Conservation (phyloP, 1,284 basidiomycete species). For the Neotropicomus parvogracilis region DNA sequence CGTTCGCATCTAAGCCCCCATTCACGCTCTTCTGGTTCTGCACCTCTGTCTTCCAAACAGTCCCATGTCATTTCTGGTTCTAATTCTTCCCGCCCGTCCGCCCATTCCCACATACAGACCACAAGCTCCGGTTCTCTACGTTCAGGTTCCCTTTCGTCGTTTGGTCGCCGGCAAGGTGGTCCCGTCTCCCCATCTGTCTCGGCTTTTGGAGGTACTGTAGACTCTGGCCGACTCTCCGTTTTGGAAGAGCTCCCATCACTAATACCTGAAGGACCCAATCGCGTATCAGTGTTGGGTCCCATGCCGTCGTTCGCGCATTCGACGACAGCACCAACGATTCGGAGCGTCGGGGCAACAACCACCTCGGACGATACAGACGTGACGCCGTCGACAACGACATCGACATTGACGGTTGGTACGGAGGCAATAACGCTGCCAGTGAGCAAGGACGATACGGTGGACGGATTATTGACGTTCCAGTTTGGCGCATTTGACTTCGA, state of each 20-base stretch:
- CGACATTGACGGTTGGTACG: constrained; percentile 21
- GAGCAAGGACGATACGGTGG: constrained; percentile 13
- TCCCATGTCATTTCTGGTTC: constrained; percentile 38
- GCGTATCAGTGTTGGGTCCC: constrained; percentile 34
- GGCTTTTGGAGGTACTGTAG: constrained; percentile 35
- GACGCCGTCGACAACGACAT: constrained; percentile 21
- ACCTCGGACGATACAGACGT: constrained; percentile 31
- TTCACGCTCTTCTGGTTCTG: constrained; percentile 48
- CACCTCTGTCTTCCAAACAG: constrained; percentile 41
- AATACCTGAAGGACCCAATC: constrained; percentile 22
- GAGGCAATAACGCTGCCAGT: constrained; percentile 7
- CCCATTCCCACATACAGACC: constrained; percentile 30
- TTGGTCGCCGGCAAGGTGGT: constrained; percentile 37
- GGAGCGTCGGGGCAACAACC: constrained; percentile 32
- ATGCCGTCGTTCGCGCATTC: constrained; percentile 34
- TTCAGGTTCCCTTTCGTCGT: constrained; percentile 50
- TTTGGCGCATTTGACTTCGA: constrained; percentile 29
- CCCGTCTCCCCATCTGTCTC: constrained; percentile 37
- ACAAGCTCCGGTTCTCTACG: constrained; percentile 44
- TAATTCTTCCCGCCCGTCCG: constrained; percentile 48
- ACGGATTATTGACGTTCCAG: constrained; percentile 9
- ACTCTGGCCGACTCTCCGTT: constrained; percentile 23
- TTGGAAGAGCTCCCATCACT: constrained; percentile 20
- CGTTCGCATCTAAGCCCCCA: constrained; percentile 48
- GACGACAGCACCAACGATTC: constrained; percentile 28